Percentiles rank a stretch among this genome's conserved stretches.
Conservation (phyloP, 2,329 filamentous ascomycete species). For the Fusarium palustre region DNA sequence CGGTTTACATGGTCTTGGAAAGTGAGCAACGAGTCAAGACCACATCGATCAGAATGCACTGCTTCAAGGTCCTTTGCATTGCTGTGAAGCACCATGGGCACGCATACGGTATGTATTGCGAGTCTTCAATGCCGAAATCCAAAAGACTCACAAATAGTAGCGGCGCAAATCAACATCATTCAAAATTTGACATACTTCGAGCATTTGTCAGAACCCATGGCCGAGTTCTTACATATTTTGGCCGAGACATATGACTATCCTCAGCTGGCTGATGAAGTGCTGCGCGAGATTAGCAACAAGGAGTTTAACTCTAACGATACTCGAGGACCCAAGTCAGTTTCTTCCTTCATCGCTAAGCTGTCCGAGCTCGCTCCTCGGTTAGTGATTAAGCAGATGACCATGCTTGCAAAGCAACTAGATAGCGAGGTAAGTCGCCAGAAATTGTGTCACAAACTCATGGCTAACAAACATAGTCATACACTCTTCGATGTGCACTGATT, state of each 20-base stretch:
- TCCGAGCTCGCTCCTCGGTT: slow-evolving; percentile 91
- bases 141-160: slow-evolving; percentile 59
- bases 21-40: slow-evolving; percentile 93
- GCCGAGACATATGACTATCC: slow-evolving; percentile 98
- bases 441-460: fast-evolving
- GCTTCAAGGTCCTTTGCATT: slow-evolving; percentile 95
- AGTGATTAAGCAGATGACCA: slow-evolving; percentile 97
- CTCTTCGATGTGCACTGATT: slow-evolving; percentile 90
- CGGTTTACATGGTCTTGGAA: slow-evolving; percentile 93
- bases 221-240: slow-evolving; percentile 95
- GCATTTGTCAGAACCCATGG: slow-evolving; percentile 98
- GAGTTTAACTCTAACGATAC: slow-evolving; percentile 98
- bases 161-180: slow-evolving; percentile 96
- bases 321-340: slow-evolving; percentile 95
- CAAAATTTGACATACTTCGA: slow-evolving; percentile 99
- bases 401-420: slow-evolving; percentile 93
- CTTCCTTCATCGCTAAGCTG: slow-evolving; percentile 90
- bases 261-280: slow-evolving; percentile 91
- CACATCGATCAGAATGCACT: slow-evolving; percentile 92
- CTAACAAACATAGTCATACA: slow-evolving; percentile 76
- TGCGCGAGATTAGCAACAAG: slow-evolving; percentile 95
- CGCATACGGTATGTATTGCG: slow-evolving; percentile 77
- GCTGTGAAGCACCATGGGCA: slow-evolving; percentile 98
- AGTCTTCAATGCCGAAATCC: neutral
- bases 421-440: slow-evolving; percentile 75